phyloP scores from a whole-genome alignment of 2,329 filamentous ascomycete genomes.

The Stachybotrys chlorohalonatus region DNA sequence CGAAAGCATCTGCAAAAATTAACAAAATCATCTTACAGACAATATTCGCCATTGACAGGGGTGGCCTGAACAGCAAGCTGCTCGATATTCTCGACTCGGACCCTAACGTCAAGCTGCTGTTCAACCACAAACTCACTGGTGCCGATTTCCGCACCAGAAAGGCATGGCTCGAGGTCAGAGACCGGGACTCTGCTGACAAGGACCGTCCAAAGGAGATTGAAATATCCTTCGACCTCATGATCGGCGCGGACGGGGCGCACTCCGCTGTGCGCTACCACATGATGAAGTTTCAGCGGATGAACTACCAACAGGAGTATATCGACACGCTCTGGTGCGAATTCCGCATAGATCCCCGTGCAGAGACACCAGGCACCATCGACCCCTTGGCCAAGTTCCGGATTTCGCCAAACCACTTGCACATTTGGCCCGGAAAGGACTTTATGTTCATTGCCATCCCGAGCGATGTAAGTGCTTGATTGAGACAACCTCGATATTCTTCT shows the following conservation, averaged over 20 bases:
- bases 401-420: constrained; percentile 88
- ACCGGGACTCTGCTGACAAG: constrained; percentile 21
- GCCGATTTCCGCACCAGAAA: constrained; percentile 72
- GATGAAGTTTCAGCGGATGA: constrained; percentile 90
- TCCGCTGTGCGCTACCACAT: constrained; percentile 84
- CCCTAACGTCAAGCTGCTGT: constrained; percentile 85
- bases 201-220: constrained; percentile 62
- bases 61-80: constrained; percentile 70
- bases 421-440: constrained; percentile 88
- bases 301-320: constrained; percentile 91
- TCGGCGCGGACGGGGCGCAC: constrained; percentile 92
- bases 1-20: constrained; percentile 1
- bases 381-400: constrained; percentile 56
- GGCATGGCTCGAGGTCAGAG: constrained; percentile 74
- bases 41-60: constrained; percentile 80
- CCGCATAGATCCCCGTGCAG: constrained; percentile 51
- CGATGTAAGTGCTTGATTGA: constrained; percentile 30
- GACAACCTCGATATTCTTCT: background rate
- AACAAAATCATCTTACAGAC: constrained; percentile 38
- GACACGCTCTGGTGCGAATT: constrained; percentile 98
- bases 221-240: constrained; percentile 81
- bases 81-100: constrained; percentile 75
- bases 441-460: constrained; percentile 98
- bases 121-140: constrained; percentile 87
- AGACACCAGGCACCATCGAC: constrained; percentile 15